These are phyloP conservation scores for Floccularia luteovirens DNA, from an alignment of 768 basidiomycete genomes.

Conservation along the genomic window DNA sequence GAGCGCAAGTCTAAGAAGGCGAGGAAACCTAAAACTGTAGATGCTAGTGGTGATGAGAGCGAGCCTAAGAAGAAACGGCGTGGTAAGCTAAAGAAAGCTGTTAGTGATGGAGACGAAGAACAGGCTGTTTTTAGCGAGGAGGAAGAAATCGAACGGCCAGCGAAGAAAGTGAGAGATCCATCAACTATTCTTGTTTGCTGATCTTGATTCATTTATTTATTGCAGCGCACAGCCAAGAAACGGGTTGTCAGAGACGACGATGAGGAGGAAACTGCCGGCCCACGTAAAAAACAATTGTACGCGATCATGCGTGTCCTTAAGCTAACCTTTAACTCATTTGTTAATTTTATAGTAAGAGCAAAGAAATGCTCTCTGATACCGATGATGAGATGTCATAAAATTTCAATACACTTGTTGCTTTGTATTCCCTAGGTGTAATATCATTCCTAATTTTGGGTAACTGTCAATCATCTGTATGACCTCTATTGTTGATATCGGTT, in stretches of 20 bases:
- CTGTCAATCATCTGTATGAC: no score
- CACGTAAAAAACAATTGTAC: conserved; percentile 73
- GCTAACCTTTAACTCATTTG: conserved; percentile 1
- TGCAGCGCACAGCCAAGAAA: conserved; percentile 54
- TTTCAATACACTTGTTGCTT: conserved; percentile 9
- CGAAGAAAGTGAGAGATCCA: conserved; percentile 51
- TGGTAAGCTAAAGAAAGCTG: conserved; percentile 58
- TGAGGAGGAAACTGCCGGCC: conserved; percentile 54
- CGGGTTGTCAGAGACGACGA: conserved; percentile 76
- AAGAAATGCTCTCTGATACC: conserved; percentile 80
- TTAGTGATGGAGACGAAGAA: conserved; percentile 51
- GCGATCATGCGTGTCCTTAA: conserved; percentile 16
- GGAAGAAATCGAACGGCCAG: conserved; percentile 55
- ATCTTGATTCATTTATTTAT: conserved; percentile 11
- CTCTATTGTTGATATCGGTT: no score
- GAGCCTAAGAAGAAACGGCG: conserved; percentile 70
- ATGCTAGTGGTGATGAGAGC: conserved; percentile 45
- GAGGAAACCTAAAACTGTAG: conserved; percentile 45
- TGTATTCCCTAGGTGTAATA: no score
- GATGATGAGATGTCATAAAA: conserved; percentile 73
- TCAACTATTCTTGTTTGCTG: neutral
- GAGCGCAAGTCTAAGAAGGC: conserved; percentile 56
- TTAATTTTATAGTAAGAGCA: conserved; percentile 63
- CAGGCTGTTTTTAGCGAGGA: conserved; percentile 66
- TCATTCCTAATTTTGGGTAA: no score